A percentile compares a stretch with the other conserved stretches of the same genome.
These are phyloP conservation scores for Russula lepida DNA, from an alignment of 768 basidiomycete genomes.

Conservation along the genomic window DNA sequence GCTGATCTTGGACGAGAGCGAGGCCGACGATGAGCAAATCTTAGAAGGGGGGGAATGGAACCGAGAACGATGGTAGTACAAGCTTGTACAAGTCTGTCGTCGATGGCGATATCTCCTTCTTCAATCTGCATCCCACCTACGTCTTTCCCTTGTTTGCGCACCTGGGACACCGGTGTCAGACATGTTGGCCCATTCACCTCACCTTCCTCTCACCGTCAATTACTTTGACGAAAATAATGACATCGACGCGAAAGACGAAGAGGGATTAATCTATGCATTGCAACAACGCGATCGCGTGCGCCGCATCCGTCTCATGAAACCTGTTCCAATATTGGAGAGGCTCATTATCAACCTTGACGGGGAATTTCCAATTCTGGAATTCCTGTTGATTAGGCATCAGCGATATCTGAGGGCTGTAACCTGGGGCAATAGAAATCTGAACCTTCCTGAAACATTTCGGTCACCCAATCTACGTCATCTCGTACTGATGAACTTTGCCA, in stretches of 20 bases:
- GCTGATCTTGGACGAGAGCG: not conserved
- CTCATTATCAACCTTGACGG: not conserved
- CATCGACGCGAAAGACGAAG: not conserved
- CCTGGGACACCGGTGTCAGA: not conserved
- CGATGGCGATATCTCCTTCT: not conserved
- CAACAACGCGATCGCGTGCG: not conserved
- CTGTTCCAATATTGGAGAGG: not conserved
- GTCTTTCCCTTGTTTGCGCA: not conserved
- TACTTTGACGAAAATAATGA: not conserved
- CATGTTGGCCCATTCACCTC: not conserved
- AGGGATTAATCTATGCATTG: not conserved
- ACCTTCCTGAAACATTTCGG: not conserved
- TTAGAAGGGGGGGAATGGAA: not conserved
- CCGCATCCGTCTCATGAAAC: not conserved
- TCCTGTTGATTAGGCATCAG: not conserved
- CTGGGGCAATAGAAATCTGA: too few species aligned
- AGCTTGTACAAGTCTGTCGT: not conserved
- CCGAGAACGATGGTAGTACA: not conserved
- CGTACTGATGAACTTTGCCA: not conserved
- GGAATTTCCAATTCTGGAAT: not conserved
- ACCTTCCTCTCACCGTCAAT: not conserved
- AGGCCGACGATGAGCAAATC: not conserved
- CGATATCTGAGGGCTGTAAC: too few species aligned
- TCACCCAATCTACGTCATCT: not conserved
- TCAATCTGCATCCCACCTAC: not conserved